A percentile compares a stretch with the other conserved stretches of the same genome.
Conservation (phyloP, 768 basidiomycete genomes). For the Lanmaoa pseudosensibilis region DNA sequence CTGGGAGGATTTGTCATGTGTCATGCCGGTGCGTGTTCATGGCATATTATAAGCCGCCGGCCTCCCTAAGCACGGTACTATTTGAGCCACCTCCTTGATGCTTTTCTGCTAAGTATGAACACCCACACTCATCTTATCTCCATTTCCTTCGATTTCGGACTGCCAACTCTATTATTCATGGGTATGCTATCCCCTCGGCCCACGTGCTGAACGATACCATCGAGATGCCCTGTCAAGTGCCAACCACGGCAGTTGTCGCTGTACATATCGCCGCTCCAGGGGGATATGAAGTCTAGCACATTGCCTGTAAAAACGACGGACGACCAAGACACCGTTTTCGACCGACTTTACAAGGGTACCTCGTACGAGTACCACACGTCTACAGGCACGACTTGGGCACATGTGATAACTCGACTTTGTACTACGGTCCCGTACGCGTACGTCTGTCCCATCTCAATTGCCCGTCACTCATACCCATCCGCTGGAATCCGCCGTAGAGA, state of each 20-base stretch:
- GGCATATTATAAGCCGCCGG: too few species aligned
- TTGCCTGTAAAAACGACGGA: background rate
- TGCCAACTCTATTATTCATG: conserved; percentile 3
- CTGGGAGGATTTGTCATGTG: too few species aligned
- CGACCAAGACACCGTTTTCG: background rate
- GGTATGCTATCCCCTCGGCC: conserved; percentile 4
- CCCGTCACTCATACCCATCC: too few species aligned
- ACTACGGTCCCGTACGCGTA: too few species aligned
- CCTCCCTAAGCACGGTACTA: background rate
- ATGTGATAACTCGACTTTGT: too few species aligned
- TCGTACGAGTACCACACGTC: background rate
- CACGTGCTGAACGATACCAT: background rate
- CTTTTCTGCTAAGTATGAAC: background rate
- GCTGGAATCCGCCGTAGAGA: background rate
- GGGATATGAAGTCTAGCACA: background rate
- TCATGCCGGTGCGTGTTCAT: too few species aligned
- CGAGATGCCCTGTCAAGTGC: background rate
- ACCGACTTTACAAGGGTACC: background rate
- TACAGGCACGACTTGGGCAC: background rate
- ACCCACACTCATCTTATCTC: background rate
- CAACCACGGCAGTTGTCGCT: background rate
- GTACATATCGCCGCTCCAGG: conserved; percentile 2
- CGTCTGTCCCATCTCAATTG: too few species aligned
- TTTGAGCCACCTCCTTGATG: background rate
- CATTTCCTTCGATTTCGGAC: background rate